A percentile compares a stretch with the other conserved stretches of the same genome.
Evolutionary conservation across 1,284 basidiomycete species (phyloP).

Genomic region (Cryptococcus wingfieldii): DNA sequence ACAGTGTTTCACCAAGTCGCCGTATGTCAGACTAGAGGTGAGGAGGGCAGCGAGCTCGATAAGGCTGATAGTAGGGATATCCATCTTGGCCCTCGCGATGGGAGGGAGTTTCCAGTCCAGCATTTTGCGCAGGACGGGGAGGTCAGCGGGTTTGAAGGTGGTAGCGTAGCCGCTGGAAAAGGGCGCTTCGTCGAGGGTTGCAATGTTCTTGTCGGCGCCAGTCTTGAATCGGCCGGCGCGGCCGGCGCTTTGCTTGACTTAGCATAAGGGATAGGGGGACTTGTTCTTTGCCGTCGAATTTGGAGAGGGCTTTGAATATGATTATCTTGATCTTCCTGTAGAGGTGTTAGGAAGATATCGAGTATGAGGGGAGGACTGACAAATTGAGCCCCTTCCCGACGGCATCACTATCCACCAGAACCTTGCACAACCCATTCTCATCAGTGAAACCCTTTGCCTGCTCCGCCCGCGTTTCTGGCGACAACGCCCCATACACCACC

Average conservation of each 20-base stretch:
- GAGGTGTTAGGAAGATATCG: neutral
- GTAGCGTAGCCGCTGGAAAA: slow-evolving; percentile 63
- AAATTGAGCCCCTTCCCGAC: slow-evolving; percentile 96
- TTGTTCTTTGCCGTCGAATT: slow-evolving; percentile 63
- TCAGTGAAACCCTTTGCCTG: slow-evolving; percentile 87
- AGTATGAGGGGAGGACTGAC: slow-evolving; percentile 53
- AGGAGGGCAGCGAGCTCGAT: slow-evolving; percentile 48
- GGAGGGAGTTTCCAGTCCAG: slow-evolving; percentile 51
- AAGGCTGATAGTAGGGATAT: slow-evolving; percentile 41
- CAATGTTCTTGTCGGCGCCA: slow-evolving; percentile 49
- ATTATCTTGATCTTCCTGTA: slow-evolving; percentile 84
- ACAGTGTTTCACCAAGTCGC: slow-evolving; percentile 34
- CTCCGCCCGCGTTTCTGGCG: slow-evolving; percentile 81
- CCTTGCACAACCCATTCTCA: slow-evolving; percentile 68
- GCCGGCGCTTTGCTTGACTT: slow-evolving; percentile 94
- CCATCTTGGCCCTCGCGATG: slow-evolving; percentile 51
- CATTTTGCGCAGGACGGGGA: slow-evolving; percentile 58
- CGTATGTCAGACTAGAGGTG: slow-evolving; percentile 41
- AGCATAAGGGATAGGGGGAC: slow-evolving; percentile 65
- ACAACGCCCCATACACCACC: slow-evolving; percentile 82
- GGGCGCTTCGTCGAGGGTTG: slow-evolving; percentile 32
- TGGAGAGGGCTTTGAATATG: slow-evolving; percentile 72
- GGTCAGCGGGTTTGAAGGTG: slow-evolving; percentile 63
- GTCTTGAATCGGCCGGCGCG: slow-evolving; percentile 85
- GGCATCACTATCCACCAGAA: slow-evolving; percentile 86